These are phyloP conservation scores for Penstemon barbatus DNA, from an alignment of 257 asterid genomes.

Conservation along the genomic window DNA sequence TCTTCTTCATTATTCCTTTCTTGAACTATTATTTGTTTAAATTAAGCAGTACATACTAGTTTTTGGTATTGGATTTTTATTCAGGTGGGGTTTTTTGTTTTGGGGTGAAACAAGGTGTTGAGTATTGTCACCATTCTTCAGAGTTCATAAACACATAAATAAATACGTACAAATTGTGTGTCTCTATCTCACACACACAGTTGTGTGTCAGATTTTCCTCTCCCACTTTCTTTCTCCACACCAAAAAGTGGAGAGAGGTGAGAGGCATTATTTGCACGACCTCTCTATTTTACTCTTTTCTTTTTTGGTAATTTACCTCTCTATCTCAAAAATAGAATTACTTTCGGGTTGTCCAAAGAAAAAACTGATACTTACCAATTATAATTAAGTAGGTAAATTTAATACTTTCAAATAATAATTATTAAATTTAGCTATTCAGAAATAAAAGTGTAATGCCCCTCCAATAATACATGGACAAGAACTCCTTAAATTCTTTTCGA, in stretches of 20 bases:
- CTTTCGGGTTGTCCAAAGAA: not conserved
- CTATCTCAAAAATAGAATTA: conserved; percentile 18
- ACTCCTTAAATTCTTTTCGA: not conserved
- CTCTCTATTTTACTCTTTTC: conserved; percentile 5
- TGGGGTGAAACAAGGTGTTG: conserved; percentile 30
- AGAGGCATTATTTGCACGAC: conserved; percentile 26
- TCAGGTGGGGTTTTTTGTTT: conserved; percentile 11
- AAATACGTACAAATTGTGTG: not conserved
- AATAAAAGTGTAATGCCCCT: too few species aligned
- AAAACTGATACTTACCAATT: not conserved
- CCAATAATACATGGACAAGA: too few species aligned
- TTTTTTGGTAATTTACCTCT: conserved; percentile 17
- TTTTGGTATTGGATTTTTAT: conserved; percentile 10
- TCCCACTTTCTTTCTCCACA: conserved; percentile 37
- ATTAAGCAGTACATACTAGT: not conserved
- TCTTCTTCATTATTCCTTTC: conserved; percentile 42
- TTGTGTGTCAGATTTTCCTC: conserved; percentile 35
- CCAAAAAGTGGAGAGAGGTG: conserved; percentile 21
- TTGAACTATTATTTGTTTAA: conserved; percentile 20
- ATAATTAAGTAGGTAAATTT: too few species aligned
- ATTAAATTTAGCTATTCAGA: too few species aligned
- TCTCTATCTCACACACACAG: conserved; percentile 19
- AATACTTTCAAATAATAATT: too few species aligned
- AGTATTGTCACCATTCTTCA: conserved; percentile 31
- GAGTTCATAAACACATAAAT: conserved; percentile 4